Conservation (phyloP, 228 moss, liverwort and hornwort species). For the Sphagnum magellanicum region DNA sequence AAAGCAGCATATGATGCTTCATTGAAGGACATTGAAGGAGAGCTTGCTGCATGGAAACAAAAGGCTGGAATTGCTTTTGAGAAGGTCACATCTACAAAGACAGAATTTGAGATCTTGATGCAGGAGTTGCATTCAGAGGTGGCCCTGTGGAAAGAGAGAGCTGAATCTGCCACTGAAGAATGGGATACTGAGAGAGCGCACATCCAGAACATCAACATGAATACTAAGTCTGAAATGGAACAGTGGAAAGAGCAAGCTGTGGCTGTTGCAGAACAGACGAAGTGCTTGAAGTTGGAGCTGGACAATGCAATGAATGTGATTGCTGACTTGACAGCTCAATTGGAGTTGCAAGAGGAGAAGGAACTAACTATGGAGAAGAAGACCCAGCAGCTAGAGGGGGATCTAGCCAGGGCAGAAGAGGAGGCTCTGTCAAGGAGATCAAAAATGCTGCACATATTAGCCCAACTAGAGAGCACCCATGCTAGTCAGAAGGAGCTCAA, state of each 20-base stretch:
- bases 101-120: constrained; percentile 19
- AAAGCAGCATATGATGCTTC: constrained; percentile 11
- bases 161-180: constrained; percentile 28
- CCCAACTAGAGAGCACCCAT: constrained; percentile 37
- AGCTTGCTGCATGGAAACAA: constrained; percentile 32
- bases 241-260: neutral
- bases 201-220: constrained; percentile 13
- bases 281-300: constrained; percentile 3
- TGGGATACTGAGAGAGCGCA: constrained; percentile 37
- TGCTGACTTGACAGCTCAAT: constrained; percentile 15
- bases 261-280: constrained; percentile 7
- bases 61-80: constrained; percentile 20
- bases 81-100: constrained; percentile 11
- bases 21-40: constrained; percentile 11
- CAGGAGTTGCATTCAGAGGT: constrained; percentile 28
- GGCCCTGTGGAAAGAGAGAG: constrained; percentile 38
- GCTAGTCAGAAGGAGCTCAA: constrained; percentile 29
- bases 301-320: constrained; percentile 12
- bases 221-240: constrained; percentile 9
- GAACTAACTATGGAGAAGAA: constrained; percentile 20
- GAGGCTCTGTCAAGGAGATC: constrained; percentile 29
- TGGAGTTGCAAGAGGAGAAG: constrained; percentile 15
- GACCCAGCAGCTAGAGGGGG: constrained; percentile 20
- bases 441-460: constrained; percentile 35
- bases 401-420: constrained; percentile 21